A percentile compares a stretch with the other conserved stretches of the same genome.
Conservation (phyloP, 208 protist genomes). For the Strigomonas galati region DNA sequence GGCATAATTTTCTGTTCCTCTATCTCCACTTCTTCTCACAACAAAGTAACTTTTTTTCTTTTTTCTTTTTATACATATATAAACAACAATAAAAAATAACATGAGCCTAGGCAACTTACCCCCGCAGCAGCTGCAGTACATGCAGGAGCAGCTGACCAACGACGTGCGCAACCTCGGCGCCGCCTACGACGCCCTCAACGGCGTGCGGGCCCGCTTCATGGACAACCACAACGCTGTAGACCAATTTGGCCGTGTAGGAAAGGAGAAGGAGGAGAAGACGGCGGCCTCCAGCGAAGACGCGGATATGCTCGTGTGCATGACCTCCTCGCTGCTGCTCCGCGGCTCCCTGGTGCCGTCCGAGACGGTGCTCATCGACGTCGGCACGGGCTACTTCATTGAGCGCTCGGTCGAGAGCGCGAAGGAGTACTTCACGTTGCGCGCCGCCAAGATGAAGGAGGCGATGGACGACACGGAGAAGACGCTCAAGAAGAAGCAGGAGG, state of each 20-base stretch:
- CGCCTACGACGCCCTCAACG: constrained; percentile 79
- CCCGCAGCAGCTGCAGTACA: constrained; percentile 83
- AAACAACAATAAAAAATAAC: no score
- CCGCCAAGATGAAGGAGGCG: constrained; percentile 77
- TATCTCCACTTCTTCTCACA: constrained; percentile 6
- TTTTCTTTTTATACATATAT: constrained; percentile 9
- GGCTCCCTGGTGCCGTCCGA: constrained; percentile 66
- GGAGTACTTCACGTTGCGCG: constrained; percentile 67
- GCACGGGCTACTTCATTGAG: constrained; percentile 86
- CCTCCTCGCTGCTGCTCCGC: constrained; percentile 71
- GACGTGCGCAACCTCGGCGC: constrained; percentile 71
- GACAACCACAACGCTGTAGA: constrained; percentile 71
- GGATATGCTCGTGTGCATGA: constrained; percentile 81
- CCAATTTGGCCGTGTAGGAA: constrained; percentile 61
- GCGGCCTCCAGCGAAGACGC: constrained; percentile 23
- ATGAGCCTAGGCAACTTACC: constrained; percentile 79
- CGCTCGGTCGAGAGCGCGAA: constrained; percentile 64
- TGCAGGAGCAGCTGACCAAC: constrained; percentile 82
- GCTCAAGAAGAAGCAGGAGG: constrained; percentile 70
- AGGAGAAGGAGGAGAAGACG: constrained; percentile 24
- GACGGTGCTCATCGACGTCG: constrained; percentile 81
- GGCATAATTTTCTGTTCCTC: constrained; percentile 15
- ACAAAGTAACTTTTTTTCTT: background rate
- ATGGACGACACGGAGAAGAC: constrained; percentile 75
- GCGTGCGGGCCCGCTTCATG: constrained; percentile 65